Conservation (phyloP, 2,329 filamentous ascomycete species). For the Stagonosporopsis rhizophila region DNA sequence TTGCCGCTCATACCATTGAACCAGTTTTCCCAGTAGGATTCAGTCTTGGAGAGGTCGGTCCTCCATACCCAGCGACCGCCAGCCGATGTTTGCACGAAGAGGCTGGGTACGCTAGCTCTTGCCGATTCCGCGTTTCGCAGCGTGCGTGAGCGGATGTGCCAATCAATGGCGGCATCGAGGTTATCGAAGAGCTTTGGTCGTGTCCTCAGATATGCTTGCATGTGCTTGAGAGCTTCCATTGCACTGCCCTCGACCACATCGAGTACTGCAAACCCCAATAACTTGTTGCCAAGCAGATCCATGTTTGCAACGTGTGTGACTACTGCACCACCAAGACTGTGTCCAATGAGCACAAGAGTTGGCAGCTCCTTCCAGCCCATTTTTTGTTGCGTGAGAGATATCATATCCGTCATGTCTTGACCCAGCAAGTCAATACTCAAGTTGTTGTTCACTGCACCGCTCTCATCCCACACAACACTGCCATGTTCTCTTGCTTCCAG, state of each 20-base stretch:
- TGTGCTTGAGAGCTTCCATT: slow-evolving; percentile 91
- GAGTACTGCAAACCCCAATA: slow-evolving; percentile 87
- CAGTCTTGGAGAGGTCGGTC: slow-evolving; percentile 82
- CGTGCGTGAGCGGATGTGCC: slow-evolving; percentile 90
- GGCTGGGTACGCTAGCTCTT: slow-evolving; percentile 81
- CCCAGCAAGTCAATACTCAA: slow-evolving; percentile 76
- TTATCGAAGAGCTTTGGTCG: slow-evolving; percentile 81
- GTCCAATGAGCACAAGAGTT: slow-evolving; percentile 81
- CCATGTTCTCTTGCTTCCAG: slow-evolving; percentile 90
- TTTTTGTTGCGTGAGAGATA: slow-evolving; percentile 69
- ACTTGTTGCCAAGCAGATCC: slow-evolving; percentile 67
- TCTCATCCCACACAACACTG: slow-evolving; percentile 58
- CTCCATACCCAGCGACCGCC: slow-evolving; percentile 74
- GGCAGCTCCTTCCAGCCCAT: slow-evolving; percentile 80
- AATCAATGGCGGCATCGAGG: slow-evolving; percentile 82
- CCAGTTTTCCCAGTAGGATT: slow-evolving; percentile 94
- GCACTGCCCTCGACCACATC: slow-evolving; percentile 96
- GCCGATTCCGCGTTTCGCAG: slow-evolving; percentile 85
- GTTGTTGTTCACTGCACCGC: slow-evolving; percentile 60
- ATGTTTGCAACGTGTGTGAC: slow-evolving; percentile 81
- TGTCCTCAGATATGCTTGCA: slow-evolving; percentile 88
- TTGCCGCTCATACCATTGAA: slow-evolving; percentile 87
- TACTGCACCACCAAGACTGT: slow-evolving; percentile 91
- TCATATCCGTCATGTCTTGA: slow-evolving; percentile 72
- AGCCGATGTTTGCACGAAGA: slow-evolving; percentile 62